Evolutionary conservation across 352 stramenopile genomes (phyloP).

Genomic region (Globisporangium nunn): DNA sequence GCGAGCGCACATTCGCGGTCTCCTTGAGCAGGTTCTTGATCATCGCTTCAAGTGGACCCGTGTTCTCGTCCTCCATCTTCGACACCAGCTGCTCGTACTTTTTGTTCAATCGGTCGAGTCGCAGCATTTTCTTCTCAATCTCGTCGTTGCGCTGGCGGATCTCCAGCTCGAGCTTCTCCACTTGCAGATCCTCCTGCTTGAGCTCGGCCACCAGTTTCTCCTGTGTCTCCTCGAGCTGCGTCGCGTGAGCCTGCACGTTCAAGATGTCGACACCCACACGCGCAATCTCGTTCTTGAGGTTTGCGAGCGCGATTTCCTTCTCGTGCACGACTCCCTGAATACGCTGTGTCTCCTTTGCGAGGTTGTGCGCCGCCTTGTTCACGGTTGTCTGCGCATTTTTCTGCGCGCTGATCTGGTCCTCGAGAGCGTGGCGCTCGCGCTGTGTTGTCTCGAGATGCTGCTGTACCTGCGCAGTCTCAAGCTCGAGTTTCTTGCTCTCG

Average conservation of each 20-base stretch:
- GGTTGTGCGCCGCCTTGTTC: conserved; percentile 88
- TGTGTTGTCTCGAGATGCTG: conserved; percentile 82
- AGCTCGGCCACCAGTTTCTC: conserved; percentile 74
- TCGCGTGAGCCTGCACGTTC: conserved; percentile 87
- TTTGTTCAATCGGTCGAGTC: conserved; percentile 90
- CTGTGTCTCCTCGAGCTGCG: conserved; percentile 84
- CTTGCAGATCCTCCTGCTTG: conserved; percentile 81
- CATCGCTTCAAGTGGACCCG: conserved; percentile 90
- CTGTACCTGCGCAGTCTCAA: conserved; percentile 57
- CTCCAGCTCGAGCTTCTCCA: conserved; percentile 90
- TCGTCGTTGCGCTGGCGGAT: conserved; percentile 93
- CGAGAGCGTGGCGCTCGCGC: conserved; percentile 82
- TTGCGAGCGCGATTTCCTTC: conserved; percentile 86
- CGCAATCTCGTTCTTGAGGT: conserved; percentile 91
- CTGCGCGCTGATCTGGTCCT: conserved; percentile 73
- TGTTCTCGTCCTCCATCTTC: conserved; percentile 86
- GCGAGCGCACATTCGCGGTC: conserved; percentile 51
- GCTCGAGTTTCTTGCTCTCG: conserved; percentile 65
- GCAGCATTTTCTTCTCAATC: conserved; percentile 95
- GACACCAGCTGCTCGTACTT: conserved; percentile 92
- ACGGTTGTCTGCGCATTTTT: conserved; percentile 87
- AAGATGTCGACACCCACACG: conserved; percentile 89
- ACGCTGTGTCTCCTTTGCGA: conserved; percentile 76
- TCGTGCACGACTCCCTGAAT: conserved; percentile 70
- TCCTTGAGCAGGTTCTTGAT: conserved; percentile 92